These are phyloP conservation scores for Cytospora piceae DNA, from an alignment of 2,329 filamentous ascomycete species.

Conservation along the genomic window DNA sequence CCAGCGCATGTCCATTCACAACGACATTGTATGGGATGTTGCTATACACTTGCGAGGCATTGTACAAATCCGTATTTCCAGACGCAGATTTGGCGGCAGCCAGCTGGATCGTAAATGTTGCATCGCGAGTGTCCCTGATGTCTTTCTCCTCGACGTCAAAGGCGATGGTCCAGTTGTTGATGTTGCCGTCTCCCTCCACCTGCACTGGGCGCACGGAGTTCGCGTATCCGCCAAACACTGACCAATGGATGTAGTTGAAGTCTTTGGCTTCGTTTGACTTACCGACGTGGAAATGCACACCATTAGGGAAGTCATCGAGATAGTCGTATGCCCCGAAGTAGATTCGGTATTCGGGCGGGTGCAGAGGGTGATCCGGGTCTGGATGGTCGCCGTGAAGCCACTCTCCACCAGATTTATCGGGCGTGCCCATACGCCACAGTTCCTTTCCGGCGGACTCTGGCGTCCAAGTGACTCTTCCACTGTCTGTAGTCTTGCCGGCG, in stretches of 20 bases:
- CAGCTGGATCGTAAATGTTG: slow-evolving; percentile 65
- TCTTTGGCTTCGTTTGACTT: slow-evolving; percentile 52
- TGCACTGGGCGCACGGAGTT: slow-evolving; percentile 50
- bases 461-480: slow-evolving; percentile 43
- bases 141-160: slow-evolving; percentile 52
- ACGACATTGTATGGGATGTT: slow-evolving; percentile 55
- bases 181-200: slow-evolving; percentile 48
- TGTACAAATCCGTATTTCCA: slow-evolving; percentile 64
- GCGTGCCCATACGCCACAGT: slow-evolving; percentile 65
- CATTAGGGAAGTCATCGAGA: slow-evolving; percentile 59
- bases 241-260: slow-evolving; percentile 70
- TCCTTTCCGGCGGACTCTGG: slow-evolving; percentile 61
- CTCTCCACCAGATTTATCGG: slow-evolving; percentile 64
- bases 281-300: slow-evolving; percentile 61
- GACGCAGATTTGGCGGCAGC: slow-evolving; percentile 65
- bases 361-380: slow-evolving; percentile 52
- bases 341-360: slow-evolving; percentile 61
- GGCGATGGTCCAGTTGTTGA: slow-evolving; percentile 64
- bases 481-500: slow-evolving; percentile 40
- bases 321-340: slow-evolving; percentile 67
- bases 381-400: slow-evolving; percentile 60
- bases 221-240: slow-evolving; percentile 60
- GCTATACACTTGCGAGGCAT: slow-evolving; percentile 54
- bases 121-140: slow-evolving; percentile 47
- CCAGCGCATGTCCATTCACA: slow-evolving; percentile 47